Evolutionary conservation across 176 grass and related monocot genomes (phyloP), one percentile per base, ranked within the genome.

Genomic region (Hordeum marinum): DNA sequence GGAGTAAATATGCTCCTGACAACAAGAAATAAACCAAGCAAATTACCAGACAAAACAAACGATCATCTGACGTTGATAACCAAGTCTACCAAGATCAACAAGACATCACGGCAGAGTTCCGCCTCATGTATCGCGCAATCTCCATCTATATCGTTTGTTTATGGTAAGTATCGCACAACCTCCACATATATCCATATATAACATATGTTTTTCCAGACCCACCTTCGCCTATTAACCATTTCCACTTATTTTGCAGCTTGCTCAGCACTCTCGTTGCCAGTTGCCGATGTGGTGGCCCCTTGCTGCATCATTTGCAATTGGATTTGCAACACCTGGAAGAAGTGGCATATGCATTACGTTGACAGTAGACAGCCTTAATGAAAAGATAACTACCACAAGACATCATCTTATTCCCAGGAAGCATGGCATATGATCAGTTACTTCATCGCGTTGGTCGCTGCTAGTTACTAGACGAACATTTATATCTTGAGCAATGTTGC

Each of bases 261-360:
- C 43, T 82, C 81, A 13, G 34, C 52, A 41, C 86, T 92, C 61
- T 68, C 85, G 36, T 85, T 86, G 60, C 77, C 75, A 86, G 40
- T 68, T 39, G 54, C 31, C 15, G 37, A 55, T 23, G 52, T 29
- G 65, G 80, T 40, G 48, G 57, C 79, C 32, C 80, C 79, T 24
- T 86, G 63, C 85, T 88, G 91, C 75, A 93, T 41, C 88, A 90
- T 80, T 83, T 93, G 88, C 73, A 96, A 72, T 68, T 89, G 87
- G 68, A 86, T 91, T 86, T 86, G 86, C 72, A 96, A 83, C 71
- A 93, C 64, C 94, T 96, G 82, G 82, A 21, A 84, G 21, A 57
- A 84, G 23, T 68, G 18, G 32, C 13, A 15, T 32, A 45, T 75
- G n/a, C 72, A 25, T 65, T 54, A 9, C 39, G 39, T 63, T 68